phyloP scores from a whole-genome alignment of 1,139 yeast species.

The Blastobotrys ciferrii region DNA sequence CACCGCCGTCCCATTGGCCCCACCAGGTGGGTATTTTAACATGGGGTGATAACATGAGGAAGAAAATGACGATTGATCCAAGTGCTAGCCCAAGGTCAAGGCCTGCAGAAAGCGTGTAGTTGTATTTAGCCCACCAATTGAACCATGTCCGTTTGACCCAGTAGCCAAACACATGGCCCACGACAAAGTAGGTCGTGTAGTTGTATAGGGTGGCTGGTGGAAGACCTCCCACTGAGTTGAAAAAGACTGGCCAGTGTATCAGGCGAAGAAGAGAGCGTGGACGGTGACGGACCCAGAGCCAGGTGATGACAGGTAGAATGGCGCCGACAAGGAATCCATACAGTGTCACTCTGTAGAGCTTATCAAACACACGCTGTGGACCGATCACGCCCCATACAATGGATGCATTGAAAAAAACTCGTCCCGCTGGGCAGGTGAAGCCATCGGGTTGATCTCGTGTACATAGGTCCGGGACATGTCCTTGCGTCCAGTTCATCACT shows the following conservation, averaged over 20 bases:
- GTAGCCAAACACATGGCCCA: constrained; percentile 53
- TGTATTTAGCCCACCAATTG: constrained; percentile 67
- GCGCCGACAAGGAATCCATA: constrained; percentile 50
- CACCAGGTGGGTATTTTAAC: constrained; percentile 52
- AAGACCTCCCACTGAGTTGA: constrained; percentile 48
- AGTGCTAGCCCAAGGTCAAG: constrained; percentile 57
- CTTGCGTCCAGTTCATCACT: constrained; percentile 48
- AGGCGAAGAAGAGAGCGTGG: constrained; percentile 47
- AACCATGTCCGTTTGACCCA: constrained; percentile 50
- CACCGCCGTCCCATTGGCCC: constrained; percentile 43
- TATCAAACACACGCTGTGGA: constrained; percentile 48
- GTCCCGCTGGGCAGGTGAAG: constrained; percentile 51
- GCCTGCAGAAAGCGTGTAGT: constrained; percentile 57
- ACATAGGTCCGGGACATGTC: constrained; percentile 51
- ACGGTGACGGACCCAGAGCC: constrained; percentile 49
- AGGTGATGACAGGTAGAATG: constrained; percentile 43
- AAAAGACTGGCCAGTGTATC: constrained; percentile 51
- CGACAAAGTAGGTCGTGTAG: constrained; percentile 48
- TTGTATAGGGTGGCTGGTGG: constrained; percentile 58
- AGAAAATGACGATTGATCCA: constrained; percentile 49
- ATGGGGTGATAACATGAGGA: constrained; percentile 42
- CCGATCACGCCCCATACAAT: constrained; percentile 69
- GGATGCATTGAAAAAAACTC: constrained; percentile 53
- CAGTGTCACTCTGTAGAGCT: constrained; percentile 42
- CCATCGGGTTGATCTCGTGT: constrained; percentile 42